These are phyloP conservation scores for Lentinula lateritia DNA, from an alignment of 768 basidiomycete species.

Conservation along the genomic window DNA sequence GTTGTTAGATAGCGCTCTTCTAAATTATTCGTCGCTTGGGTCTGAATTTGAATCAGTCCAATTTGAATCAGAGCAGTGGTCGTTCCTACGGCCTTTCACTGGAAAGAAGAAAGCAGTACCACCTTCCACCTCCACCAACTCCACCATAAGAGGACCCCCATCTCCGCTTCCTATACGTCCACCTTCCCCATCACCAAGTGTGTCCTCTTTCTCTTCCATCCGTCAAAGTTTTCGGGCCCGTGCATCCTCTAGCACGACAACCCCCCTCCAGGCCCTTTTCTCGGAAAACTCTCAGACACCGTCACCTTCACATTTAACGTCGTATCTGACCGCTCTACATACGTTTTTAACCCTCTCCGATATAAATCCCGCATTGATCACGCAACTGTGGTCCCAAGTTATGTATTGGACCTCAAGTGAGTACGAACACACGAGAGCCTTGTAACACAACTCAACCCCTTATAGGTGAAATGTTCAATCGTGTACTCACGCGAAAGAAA, in stretches of 20 bases:
- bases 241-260: constrained; percentile 30
- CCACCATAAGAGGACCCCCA: constrained; percentile 11
- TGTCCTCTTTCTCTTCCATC: constrained; percentile 60
- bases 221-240: constrained; percentile 57
- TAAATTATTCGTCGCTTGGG: constrained; percentile 78
- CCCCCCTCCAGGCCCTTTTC: constrained; percentile 47
- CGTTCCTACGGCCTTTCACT: constrained; percentile 71
- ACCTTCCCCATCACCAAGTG: constrained; percentile 45
- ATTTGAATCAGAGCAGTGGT: constrained; percentile 93
- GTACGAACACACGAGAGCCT: constrained; percentile 17
- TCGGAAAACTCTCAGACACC: constrained; percentile 35
- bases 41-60: constrained; percentile 77
- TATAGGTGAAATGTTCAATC: constrained; percentile 80
- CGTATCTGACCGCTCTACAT: constrained; percentile 82
- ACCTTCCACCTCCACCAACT: constrained; percentile 8
- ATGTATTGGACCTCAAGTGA: constrained; percentile 96
- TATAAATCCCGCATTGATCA: constrained; percentile 82
- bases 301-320: constrained; percentile 55
- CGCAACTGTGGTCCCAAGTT: constrained; percentile 95
- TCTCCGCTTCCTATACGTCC: constrained; percentile 26
- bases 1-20: constrained; percentile 72
- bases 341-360: constrained; percentile 80
- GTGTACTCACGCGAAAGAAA: constrained; percentile 85
- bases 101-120: constrained; percentile 50
- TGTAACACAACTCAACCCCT: background rate